These are phyloP conservation scores for Yamadazyma friedrichii DNA, from an alignment of 1,139 yeast genomes.

Conservation along the genomic window DNA sequence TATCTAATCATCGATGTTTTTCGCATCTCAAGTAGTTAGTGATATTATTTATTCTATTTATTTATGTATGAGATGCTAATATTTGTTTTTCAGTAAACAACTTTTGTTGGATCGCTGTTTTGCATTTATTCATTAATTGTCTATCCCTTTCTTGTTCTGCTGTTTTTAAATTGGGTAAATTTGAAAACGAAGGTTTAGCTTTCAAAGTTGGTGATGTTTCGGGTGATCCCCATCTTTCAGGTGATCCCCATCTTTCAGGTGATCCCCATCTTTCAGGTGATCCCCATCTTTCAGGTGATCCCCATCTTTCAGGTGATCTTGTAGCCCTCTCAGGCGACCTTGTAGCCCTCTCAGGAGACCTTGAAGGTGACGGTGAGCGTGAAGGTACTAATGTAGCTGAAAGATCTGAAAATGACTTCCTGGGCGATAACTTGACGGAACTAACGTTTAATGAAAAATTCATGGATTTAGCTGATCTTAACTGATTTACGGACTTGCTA, in stretches of 20 bases:
- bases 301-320: neutral
- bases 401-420: slow-evolving; percentile 16
- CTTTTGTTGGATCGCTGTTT: slow-evolving; percentile 24
- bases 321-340: neutral
- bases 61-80: neutral
- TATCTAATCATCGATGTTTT: neutral
- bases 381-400: slow-evolving; percentile 9
- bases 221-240: neutral
- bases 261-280: neutral
- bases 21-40: neutral
- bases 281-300: neutral
- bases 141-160: neutral
- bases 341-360: neutral
- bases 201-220: neutral
- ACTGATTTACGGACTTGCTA: too few relatives aligned
- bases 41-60: neutral
- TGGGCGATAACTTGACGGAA: slow-evolving; percentile 14
- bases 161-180: neutral
- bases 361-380: slow-evolving; percentile 13
- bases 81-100: slow-evolving; percentile 18
- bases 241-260: neutral
- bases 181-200: neutral
- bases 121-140: slow-evolving; percentile 30
- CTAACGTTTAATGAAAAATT: neutral
- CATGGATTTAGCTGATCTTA: slow-evolving; percentile 3